Evolutionary conservation across 148 eudicot genomes (phyloP), one percentile per base, ranked within the genome.

Genomic region (Limonium bicolor): DNA sequence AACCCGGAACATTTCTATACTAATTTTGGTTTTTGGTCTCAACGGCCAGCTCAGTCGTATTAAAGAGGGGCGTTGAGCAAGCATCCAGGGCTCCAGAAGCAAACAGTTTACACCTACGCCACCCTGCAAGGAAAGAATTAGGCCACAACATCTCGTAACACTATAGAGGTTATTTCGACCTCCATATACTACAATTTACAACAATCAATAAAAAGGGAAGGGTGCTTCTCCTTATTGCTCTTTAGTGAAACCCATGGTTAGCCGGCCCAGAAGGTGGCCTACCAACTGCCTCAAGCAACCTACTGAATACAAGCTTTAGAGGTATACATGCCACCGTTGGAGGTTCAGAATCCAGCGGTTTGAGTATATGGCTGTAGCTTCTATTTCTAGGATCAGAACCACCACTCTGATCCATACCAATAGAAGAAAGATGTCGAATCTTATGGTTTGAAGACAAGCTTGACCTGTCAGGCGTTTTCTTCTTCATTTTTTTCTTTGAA

Each of bases 281-380:
- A 51, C 76, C 74, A 64, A 69, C 61, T 68, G 70, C 85, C 65
- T 85, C 95, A 7, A 75, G 76, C 55, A 90, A 81, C 61, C 99
- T 69, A 71, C 95, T 75, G 58, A 80, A 90, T 9, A 82, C 95
- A 38, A 90, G 66, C 36, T 85, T 90, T 16, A 90, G 80, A 12
- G 95, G 95, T 42, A 90, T 81, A 64, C 95, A 90, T 41, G 99
- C 82, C 41, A 85, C 80, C 7, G 80, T 60, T 25, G 79, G 61
- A n/a, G 79, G 84, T 3, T 54, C 64, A 24, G 69, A 27, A 23
- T 58, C 79, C 27, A 56, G 50, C 2, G 75, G 46, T 63, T 80
- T 90, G 5, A 77, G 64, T 63, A 72, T 58, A 53, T 68, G 75
- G 36, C 41, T 56, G 42, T 35, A 57, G 66, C 52, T 46, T 8